Conservation (phyloP, 2,329 filamentous ascomycete genomes). For the Emericellopsis atlantica region DNA sequence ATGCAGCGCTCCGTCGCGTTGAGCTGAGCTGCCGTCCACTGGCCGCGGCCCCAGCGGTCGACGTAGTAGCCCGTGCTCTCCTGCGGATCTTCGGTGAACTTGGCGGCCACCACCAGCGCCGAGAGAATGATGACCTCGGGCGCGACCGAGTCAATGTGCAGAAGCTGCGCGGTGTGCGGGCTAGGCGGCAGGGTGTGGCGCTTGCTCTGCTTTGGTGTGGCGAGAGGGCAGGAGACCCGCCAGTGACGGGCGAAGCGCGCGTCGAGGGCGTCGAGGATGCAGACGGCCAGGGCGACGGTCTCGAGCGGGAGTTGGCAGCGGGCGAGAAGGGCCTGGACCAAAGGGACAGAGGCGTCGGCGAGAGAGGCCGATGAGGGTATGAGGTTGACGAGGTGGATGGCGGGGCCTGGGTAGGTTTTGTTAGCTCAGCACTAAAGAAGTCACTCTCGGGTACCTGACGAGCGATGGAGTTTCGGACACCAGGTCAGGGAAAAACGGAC, state of each 20-base stretch:
- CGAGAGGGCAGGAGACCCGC: constrained; percentile 45
- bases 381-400: constrained; percentile 54
- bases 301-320: constrained; percentile 46
- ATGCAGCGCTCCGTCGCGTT: constrained; percentile 52
- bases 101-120: constrained; percentile 50
- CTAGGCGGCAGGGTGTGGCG: constrained; percentile 35
- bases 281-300: constrained; percentile 50
- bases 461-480: neutral
- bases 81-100: constrained; percentile 50
- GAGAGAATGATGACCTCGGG: constrained; percentile 53
- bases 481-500: constrained; percentile 15
- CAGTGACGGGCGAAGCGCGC: constrained; percentile 49
- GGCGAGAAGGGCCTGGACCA: constrained; percentile 48
- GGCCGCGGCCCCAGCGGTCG: constrained; percentile 35
- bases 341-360: constrained; percentile 40
- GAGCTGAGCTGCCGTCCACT: constrained; percentile 50
- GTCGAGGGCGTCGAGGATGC: constrained; percentile 53
- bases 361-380: constrained; percentile 51
- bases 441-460: neutral
- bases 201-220: constrained; percentile 17
- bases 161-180: constrained; percentile 19
- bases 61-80: constrained; percentile 40
- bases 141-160: constrained; percentile 47
- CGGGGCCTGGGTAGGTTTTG: constrained; percentile 34
- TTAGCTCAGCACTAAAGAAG: neutral